Base-by-base conservation (phyloP, 2,329 filamentous ascomycete genomes). In the Madurella mycetomatis region DNA sequence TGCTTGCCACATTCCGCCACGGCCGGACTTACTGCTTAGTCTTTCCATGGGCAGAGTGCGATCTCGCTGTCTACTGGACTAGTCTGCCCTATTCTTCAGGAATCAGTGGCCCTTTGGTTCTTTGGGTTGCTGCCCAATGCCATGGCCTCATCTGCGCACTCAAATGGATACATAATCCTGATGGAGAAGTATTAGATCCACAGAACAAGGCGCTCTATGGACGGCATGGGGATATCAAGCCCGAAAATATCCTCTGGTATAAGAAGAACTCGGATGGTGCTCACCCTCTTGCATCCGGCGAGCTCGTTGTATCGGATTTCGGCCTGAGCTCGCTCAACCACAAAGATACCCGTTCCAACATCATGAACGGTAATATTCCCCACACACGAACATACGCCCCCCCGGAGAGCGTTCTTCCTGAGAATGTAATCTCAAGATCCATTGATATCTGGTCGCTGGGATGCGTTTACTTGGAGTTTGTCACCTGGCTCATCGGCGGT, bases 211-310 rank as follows among this genome's bases (percentile, higher is more conserved):
- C 45, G 41, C 31, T 51, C 8, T 51, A 7, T 41, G 49, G 41
- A 15, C 30, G 49, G 17, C 49, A 51, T 16, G 49, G 49, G 4
- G 49, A 51, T 15, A 44, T 51, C 41, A 51, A 51, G 42, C 49
- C 49, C 3, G 49, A 51, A 16, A 51, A 51, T 30, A 51, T 51
- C 17, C 49, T 51, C 16, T 46, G 49, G 49, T 51, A 40, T 32
- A 51, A 51, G 25, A 8, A 25, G 12, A 18, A 41, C 13, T 25
- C 30, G 12, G 16, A 37, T n/a, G 40, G 19, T 5, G 25, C 40
- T 3, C 19, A 51, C 11, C 4, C 13, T 40, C n/a, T 34, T 9
- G 49, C 49, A 25, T 40, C 41, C 3, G 49, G 49, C 2, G 7
- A 46, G 32, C 49, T 51, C 12, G 49, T 46, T 9, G n/a, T 54